Evolutionary conservation across 768 basidiomycete species (phyloP).

Genomic region (Panaeolus papilionaceus): DNA sequence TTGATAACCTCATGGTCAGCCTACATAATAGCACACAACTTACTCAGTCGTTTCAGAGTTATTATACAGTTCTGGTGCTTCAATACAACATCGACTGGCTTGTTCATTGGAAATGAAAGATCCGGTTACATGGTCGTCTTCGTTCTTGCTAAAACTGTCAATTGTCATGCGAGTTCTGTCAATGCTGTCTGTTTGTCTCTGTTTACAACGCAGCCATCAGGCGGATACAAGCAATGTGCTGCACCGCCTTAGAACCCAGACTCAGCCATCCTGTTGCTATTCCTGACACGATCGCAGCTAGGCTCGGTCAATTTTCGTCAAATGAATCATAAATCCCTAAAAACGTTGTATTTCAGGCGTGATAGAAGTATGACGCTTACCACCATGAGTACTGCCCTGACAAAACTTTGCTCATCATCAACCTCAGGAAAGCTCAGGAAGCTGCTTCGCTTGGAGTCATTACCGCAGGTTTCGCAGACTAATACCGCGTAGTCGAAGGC

Average conservation of each 20-base stretch:
- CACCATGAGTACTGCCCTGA: background rate
- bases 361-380: background rate
- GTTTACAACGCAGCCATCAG: constrained; percentile 7
- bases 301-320: background rate
- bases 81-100: background rate
- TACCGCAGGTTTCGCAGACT: background rate
- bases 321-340: constrained; percentile 5
- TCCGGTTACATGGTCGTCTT: constrained; percentile 4
- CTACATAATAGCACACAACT: background rate
- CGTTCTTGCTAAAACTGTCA: constrained; percentile 8
- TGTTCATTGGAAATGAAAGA: constrained; percentile 3
- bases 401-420: constrained; percentile 1
- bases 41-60: constrained; percentile 10
- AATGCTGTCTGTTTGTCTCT: background rate
- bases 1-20: constrained; percentile 7
- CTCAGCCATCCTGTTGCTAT: background rate
- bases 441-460: background rate
- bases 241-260: background rate
- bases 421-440: background rate
- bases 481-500: background rate
- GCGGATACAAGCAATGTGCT: constrained; percentile 1
- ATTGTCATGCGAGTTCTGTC: constrained; percentile 8
- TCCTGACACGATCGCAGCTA: background rate
- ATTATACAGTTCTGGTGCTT: background rate
- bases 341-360: background rate